Base-by-base conservation (phyloP, 2,329 filamentous ascomycete genomes). In the Ophiognomonia clavigignenti-juglandacearum region DNA sequence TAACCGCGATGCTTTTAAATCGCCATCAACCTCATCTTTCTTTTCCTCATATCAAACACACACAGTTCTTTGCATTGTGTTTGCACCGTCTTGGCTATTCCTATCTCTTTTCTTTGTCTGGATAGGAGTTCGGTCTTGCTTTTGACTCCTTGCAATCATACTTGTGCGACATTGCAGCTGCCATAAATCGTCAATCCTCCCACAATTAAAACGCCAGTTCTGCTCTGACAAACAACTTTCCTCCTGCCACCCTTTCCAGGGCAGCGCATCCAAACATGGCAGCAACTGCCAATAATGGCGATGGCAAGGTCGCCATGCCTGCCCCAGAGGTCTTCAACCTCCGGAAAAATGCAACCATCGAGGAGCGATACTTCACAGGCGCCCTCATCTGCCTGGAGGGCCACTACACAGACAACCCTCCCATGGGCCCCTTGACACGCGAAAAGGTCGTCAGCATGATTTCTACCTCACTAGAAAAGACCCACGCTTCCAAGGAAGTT, bases 321-420 rank as follows among this genome's bases (percentile, higher is more conserved):
- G 23, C 31, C 53, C 53, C 54, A 39, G 54, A 54, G 43, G 57
- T 52, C 39, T 47, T 50, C 8, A 48, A 51, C 20, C 56, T 53
- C 11, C 48, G 56, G 19, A 68, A 80, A 10, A 13, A 13, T 31
- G 29, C n/a, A 60, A 76, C 76, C 31, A 80, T 83, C 58, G 81
- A 85, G 63, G 81, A 85, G 65, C 71, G 80, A 50, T 76, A 72
- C 60, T 83, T 85, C 62, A 72, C 74, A 3, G 76, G 76, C 1
- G 78, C 76, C 14, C 69, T 85, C 59, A 74, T 82, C 57, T 77
- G 76, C 56, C 71, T 83, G 45, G 80, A 84, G 61, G 76, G 76
- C 37, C 78, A 83, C 63, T 82, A 79, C 59, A 76, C 73, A 50
- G 69, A 75, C 52, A 69, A 72, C 20, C 77, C 77, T 37, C 69